Conservation (phyloP, 805 yeast species). For the Ogataea ganodermae region DNA sequence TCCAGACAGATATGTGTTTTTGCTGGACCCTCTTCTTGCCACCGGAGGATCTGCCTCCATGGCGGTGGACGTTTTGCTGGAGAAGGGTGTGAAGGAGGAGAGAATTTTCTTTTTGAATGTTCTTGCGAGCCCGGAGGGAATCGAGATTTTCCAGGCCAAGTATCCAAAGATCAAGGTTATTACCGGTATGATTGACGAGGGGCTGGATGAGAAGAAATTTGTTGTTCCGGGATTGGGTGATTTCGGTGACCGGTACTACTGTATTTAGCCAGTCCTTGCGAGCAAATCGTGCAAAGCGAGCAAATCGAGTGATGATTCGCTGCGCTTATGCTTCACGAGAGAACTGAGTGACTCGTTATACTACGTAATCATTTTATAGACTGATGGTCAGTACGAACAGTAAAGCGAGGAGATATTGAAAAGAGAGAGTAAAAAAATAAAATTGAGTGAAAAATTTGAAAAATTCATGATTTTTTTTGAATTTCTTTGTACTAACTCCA, state of each 20-base stretch:
- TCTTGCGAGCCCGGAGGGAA: constrained; percentile 94
- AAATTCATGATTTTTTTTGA: too few species aligned
- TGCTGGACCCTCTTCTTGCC: constrained; percentile 96
- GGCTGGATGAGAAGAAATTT: constrained; percentile 80
- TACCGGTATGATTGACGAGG: constrained; percentile 91
- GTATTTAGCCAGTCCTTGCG: too few species aligned
- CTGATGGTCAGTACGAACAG: too few species aligned
- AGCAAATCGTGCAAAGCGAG: too few species aligned
- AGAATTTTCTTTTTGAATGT: constrained; percentile 88
- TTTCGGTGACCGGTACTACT: constrained; percentile 96
- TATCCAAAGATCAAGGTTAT: constrained; percentile 86
- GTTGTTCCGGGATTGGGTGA: constrained; percentile 96
- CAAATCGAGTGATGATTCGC: not conserved
- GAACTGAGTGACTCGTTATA: too few species aligned
- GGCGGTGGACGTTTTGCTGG: constrained; percentile 90
- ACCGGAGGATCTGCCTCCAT: constrained; percentile 98
- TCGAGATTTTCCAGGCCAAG: constrained; percentile 69
- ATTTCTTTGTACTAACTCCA: too few species aligned
- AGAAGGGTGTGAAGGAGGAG: constrained; percentile 85
- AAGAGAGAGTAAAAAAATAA: too few species aligned
- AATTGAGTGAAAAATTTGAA: too few species aligned
- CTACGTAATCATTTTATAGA: too few species aligned
- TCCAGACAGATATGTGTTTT: constrained; percentile 80
- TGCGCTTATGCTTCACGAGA: too few species aligned
- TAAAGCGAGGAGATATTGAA: too few species aligned